Evolutionary conservation across 2,329 filamentous ascomycete genomes (phyloP), one percentile per base, ranked within the genome.

Genomic region (Monilinia vaccinii-corymbosi): DNA sequence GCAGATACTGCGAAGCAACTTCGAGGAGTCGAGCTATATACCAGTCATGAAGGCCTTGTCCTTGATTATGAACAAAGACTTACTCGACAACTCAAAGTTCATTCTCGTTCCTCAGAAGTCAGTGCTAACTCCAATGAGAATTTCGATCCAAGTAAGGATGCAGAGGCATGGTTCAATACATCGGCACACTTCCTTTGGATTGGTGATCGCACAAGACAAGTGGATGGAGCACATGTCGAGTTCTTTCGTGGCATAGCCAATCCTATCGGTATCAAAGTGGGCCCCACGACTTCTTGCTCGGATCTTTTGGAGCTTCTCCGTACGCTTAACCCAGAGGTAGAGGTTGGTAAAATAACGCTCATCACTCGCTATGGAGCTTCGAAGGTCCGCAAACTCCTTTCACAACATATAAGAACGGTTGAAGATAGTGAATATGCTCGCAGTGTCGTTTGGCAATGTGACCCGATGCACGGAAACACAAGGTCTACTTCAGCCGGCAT

Each of bases 161-260:
- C 68, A 46, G 68, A 69, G 60, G 85, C 86, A 69, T 95, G 89
- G 81, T 97, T 95, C 77, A 88, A 96, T 75, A 97, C 93, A 0
- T 96, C 91, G 5, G 90, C 91, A 0, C 94, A 99, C 73, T 97
- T 99, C 78, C 82, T 99, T 73, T 99, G 94, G 94, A 95, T 99
- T 68, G 94, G 94, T 58, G 94, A 99, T 74, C 89, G 94, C 65
- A 99, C 94, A 2, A 85, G 94, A 50, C 93, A 97, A 75, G 84
- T 97, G 49, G 88, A 94, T 71, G 90, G 93, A 68, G 93, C 88
- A 0, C 94, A 99, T 74, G 88, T 99, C 63, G 94, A 99, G 75
- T 99, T 95, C 79, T 96, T 97, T 81, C 88, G 94, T 49, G 94
- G 94, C 61, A 88, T 99, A 66, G 87, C 90, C 69, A 99, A 99